Evolutionary conservation across 306 rosid genomes (phyloP).

Genomic region (Dalbergia cultrata): DNA sequence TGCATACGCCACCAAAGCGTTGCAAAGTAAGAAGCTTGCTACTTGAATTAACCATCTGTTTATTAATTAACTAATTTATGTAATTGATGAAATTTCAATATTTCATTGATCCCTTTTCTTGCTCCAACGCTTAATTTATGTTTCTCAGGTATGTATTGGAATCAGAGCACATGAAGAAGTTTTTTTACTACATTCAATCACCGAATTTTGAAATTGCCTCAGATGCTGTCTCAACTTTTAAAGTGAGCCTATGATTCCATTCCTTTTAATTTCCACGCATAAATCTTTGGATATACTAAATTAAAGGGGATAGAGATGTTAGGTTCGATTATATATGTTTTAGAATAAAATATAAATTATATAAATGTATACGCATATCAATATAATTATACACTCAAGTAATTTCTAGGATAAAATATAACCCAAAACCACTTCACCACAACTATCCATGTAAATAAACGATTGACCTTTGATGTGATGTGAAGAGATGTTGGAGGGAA

Average conservation of each 20-base stretch:
- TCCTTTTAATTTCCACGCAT: neutral
- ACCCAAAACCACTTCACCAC: too few species aligned
- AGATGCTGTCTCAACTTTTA: conserved; percentile 87
- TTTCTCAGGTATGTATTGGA: conserved; percentile 77
- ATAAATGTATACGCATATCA: too few species aligned
- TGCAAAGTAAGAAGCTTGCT: conserved; percentile 66
- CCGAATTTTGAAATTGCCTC: conserved; percentile 93
- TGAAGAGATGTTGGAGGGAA: too few species aligned
- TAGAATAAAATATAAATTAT: too few species aligned
- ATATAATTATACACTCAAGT: too few species aligned
- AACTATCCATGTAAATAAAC: too few species aligned
- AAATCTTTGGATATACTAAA: neutral
- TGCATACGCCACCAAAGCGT: conserved; percentile 91
- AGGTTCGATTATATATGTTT: neutral
- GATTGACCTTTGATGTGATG: too few species aligned
- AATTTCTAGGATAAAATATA: too few species aligned
- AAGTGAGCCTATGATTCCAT: conserved; percentile 43
- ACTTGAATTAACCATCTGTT: too few species aligned
- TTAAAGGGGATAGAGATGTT: neutral
- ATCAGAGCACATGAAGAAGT: conserved; percentile 77
- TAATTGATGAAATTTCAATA: neutral
- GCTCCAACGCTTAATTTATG: conserved; percentile 16
- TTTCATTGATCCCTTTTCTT: neutral
- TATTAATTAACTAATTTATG: neutral
- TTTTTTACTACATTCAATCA: conserved; percentile 70